Base-by-base conservation (phyloP, 805 yeast genomes). In the Yarrowia bubula region DNA sequence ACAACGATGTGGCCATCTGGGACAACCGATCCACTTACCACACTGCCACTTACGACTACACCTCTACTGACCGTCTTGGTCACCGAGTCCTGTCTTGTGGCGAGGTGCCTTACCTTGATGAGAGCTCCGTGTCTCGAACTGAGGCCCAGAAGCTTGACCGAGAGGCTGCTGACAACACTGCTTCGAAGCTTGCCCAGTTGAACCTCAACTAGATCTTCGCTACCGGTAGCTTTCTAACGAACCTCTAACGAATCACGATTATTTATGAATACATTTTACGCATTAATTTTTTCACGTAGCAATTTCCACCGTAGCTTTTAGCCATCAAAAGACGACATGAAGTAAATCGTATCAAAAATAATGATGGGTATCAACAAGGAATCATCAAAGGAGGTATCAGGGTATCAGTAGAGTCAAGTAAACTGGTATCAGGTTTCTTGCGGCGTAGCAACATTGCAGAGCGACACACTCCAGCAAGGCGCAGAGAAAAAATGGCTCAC, bases 11-110 rank as follows among this genome's bases (percentile, higher is more conserved):
- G 50, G 87, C 86, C 13, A 70, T 84, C 51, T 85, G 88, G 88
- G 88, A 85, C 70, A 85, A 85, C 77, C 77, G 88, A 71, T 70
- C 81, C 61, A 77, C 83, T 32, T 79, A 79, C 66, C 89, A 85
- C 75, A 75, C 78, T 65, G 85, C 86, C 11, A 79, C 83, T 22
- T 76, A 79, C 74, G 86, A 83, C 70, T 79, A 58, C 51, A n/a
- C 51, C 41, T 4, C 64, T 13, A 42, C 64, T 35, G 64, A 58
- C 51, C 67, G 73, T 68, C n/a, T 63, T 69, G 60, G 79, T 75
- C 61, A 75, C 78, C 17, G 92, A 74, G 81, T 87, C 66, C 80
- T 83, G 1, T 73, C 86, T 1, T 77, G 84, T 67, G 86, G 84
- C 15, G 86, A 84, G 68, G 71, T 75, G 51, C 87, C 87, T 4